Evolutionary conservation across 2,329 filamentous ascomycete genomes (phyloP), one percentile per base, ranked within the genome.

Genomic region (Grosmannia serpens): DNA sequence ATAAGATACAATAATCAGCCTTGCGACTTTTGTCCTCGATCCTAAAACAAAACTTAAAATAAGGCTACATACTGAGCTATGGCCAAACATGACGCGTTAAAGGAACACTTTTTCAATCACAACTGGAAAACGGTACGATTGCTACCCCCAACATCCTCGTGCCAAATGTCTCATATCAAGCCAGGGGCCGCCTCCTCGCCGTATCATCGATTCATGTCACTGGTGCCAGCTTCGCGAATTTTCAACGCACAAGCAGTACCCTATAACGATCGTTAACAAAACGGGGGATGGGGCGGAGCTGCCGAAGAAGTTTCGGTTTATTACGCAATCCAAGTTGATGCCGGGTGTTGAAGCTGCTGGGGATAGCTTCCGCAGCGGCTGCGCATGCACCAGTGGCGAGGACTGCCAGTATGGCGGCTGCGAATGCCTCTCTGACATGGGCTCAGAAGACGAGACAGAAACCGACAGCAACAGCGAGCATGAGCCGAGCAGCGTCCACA

Each of bases 391-490:
- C 1, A 72, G 80, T 2, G 76, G 82, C 55, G 76, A 79, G 65
- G 79, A 83, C 4, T 91, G 89, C 67, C 84, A 87, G 67, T 88
- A 84, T 64, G 76, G 74, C 44, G 75, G 72, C 27, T 95, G 89
- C 67, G 75, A 78, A 11, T 94, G 89, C 63, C 77, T 91, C 11
- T 71, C 75, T 58, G 77, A 80, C 62, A 70, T 79, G 62, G 71
- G 68, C 0, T 77, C 81, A n/a, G 84, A 81, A 27, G 80, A 84
- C 11, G 77, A 82, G 0, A 77, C 73, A 77, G 46, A 53, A 0
- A 53, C 20, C 71, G 74, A 77, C 0, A 77, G 81, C 31, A 77
- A 74, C 64, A 68, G 41, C 49, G 44, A 55, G 38, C 17, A 69
- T 67, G 53, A 62, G 60, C 41, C 60, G 20, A 31, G 8, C 20